These are phyloP conservation scores for Ogataea neopini DNA, from an alignment of 805 yeast species.

Conservation along the genomic window DNA sequence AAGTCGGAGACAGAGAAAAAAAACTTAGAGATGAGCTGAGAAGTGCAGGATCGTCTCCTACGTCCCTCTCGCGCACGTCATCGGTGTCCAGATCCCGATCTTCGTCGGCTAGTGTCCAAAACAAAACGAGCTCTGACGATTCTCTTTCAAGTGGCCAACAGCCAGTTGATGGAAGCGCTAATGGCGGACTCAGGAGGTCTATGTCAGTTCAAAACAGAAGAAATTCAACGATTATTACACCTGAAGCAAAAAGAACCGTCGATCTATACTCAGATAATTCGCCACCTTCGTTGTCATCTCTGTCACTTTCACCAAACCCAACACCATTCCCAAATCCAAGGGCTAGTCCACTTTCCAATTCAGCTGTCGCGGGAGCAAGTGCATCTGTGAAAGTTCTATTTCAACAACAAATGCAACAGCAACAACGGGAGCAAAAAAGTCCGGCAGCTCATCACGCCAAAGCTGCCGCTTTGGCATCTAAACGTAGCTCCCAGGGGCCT, in stretches of 20 bases:
- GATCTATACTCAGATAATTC: constrained; percentile 6
- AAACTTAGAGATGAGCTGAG: constrained; percentile 22
- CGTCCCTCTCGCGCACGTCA: constrained; percentile 16
- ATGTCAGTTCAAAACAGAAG: constrained; percentile 11
- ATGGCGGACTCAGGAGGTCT: constrained; percentile 8
- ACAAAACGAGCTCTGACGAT: background rate
- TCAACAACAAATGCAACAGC: constrained; percentile 7
- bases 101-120: constrained; percentile 13
- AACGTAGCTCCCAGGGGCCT: constrained; percentile 18
- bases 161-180: constrained; percentile 5
- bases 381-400: constrained; percentile 24
- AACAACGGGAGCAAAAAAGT: background rate
- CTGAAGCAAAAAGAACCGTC: constrained; percentile 16
- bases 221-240: constrained; percentile 17
- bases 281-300: constrained; percentile 1
- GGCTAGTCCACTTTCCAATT: constrained; percentile 11
- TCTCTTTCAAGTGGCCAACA: constrained; percentile 1
- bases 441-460: constrained; percentile 23
- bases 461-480: constrained; percentile 26
- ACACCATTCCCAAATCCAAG: constrained; percentile 17
- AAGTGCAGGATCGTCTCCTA: constrained; percentile 17
- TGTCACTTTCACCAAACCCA: constrained; percentile 10
- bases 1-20: constrained; percentile 27
- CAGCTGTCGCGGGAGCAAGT: constrained; percentile 29
- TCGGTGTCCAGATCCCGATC: constrained; percentile 21